Base-by-base conservation (phyloP, 2,329 filamentous ascomycete species). In the Diaporthe capsici region DNA sequence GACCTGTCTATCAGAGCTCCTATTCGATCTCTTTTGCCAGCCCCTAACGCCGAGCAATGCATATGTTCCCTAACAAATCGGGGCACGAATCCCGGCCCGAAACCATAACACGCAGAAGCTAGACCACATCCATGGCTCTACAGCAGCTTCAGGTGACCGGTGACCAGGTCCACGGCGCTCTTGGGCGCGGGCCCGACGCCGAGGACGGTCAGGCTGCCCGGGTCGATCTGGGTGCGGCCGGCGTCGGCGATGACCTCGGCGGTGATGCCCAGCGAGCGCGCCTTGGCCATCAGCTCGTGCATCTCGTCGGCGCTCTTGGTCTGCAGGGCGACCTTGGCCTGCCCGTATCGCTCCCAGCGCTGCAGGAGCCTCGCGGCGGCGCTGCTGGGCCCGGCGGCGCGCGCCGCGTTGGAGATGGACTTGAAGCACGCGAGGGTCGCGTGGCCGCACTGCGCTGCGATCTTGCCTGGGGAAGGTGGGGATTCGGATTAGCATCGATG, bases 351-450 rank as follows among this genome's bases (percentile, higher is more conserved):
- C 86, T 99, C 97, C 97, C 97, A 99, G 79, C 93, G 93, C 79
- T 90, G 89, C 67, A 99, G 90, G 71, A 98, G 87, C 58, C 87
- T 87, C 74, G 92, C 90, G 63, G 89, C 87, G 20, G 90, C 84
- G 34, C 88, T 88, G 51, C 87, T 84, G 55, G 90, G 85, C 39
- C 75, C 75, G 71, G 88, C 86, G 71, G 86, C 84, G 3, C 87
- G 84, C n/a, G 91, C 86, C 73, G 86, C 84, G 60, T 87, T 85
- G 74, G 91, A 85, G 78, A 97, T 92, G 76, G 92, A 87, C 87
- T 98, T 98, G 92, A 98, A 99, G 90, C 96, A 98, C 73, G 96
- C 96, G 74, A 99, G 92, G 4, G 96, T 98, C n/a, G 97, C 97
- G 85, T 98, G 97, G 68, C 93, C 94, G 86, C 94, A 96, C 86